A percentile compares a stretch with the other conserved stretches of the same genome.
Conservation (phyloP, 2,329 filamentous ascomycete genomes). For the Dactylella cylindrospora region DNA sequence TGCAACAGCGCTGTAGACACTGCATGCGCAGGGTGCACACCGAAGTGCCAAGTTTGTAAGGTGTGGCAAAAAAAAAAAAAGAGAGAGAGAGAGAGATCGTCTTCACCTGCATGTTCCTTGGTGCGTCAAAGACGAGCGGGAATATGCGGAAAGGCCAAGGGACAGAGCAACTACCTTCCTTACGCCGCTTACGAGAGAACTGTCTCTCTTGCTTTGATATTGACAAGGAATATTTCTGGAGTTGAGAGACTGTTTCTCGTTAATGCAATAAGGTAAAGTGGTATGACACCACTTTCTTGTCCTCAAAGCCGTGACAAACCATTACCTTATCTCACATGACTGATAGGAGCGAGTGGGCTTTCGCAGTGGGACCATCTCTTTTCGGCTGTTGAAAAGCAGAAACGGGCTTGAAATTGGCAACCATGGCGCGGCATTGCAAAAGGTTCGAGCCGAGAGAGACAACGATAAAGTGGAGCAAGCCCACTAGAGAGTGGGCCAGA, state of each 20-base stretch:
- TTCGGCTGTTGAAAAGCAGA: slow-evolving; percentile 9
- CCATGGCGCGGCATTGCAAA: slow-evolving; percentile 26
- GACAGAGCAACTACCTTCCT: slow-evolving; percentile 1
- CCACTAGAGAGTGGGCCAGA: background rate
- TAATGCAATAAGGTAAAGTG: slow-evolving; percentile 22
- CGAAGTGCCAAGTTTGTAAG: too few relatives aligned
- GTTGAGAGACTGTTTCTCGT: slow-evolving; percentile 42
- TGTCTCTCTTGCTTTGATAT: slow-evolving; percentile 1
- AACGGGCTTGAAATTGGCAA: slow-evolving; percentile 11
- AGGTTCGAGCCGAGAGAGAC: background rate
- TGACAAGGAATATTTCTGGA: too few relatives aligned
- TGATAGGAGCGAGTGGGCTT: too few relatives aligned
- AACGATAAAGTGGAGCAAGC: background rate
- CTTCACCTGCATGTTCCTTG: background rate
- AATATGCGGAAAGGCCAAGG: slow-evolving; percentile 5
- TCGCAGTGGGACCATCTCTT: too few relatives aligned
- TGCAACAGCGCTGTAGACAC: too few relatives aligned
- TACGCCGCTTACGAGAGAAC: slow-evolving; percentile 26
- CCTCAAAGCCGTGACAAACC: slow-evolving; percentile 17
- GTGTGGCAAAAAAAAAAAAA: slow-evolving; percentile 38
- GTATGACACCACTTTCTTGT: slow-evolving; percentile 16
- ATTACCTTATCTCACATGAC: slow-evolving; percentile 34
- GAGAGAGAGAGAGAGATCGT: too few relatives aligned
- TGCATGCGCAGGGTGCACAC: too few relatives aligned
- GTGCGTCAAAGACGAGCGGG: background rate